phyloP scores from a whole-genome alignment of 176 grass and related monocot species.

The Oryza meyeriana region DNA sequence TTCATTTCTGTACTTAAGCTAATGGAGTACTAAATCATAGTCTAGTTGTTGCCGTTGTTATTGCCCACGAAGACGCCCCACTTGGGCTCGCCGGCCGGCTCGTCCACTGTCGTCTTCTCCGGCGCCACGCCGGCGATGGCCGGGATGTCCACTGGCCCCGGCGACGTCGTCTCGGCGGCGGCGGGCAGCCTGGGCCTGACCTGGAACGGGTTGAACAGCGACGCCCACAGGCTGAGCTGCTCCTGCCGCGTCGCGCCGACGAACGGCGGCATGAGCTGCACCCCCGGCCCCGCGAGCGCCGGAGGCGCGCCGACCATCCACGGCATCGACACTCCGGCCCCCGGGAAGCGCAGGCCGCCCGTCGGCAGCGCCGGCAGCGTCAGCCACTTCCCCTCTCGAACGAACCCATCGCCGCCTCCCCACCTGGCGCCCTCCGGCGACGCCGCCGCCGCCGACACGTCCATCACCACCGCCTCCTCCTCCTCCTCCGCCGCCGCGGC shows the following conservation, averaged over 20 bases:
- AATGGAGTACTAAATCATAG: not conserved
- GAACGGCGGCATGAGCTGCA: slow-evolving; percentile 1
- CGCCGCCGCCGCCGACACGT: not conserved
- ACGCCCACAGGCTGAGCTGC: slow-evolving; percentile 51
- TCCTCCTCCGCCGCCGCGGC: not conserved
- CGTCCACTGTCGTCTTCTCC: slow-evolving; percentile 29
- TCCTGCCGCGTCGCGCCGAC: slow-evolving; percentile 48
- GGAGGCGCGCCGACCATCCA: not conserved
- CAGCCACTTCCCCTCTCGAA: not conserved
- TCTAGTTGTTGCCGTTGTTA: not conserved
- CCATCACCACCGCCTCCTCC: not conserved
- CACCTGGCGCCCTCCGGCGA: no score
- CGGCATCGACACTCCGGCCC: not conserved
- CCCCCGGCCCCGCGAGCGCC: not conserved
- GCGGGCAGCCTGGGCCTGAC: slow-evolving; percentile 31
- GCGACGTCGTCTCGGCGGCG: not conserved
- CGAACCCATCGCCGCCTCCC: no score
- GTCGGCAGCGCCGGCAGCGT: not conserved
- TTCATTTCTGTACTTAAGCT: not conserved
- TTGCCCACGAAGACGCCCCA: slow-evolving; percentile 45
- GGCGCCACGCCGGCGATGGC: slow-evolving; percentile 21
- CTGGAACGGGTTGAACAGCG: slow-evolving; percentile 52
- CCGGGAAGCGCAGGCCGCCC: not conserved
- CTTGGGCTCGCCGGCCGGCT: slow-evolving; percentile 33
- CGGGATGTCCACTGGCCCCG: not conserved